phyloP scores from a whole-genome alignment of 371 early-diverging fungal species.

The Encephalitozoon romaleae region DNA sequence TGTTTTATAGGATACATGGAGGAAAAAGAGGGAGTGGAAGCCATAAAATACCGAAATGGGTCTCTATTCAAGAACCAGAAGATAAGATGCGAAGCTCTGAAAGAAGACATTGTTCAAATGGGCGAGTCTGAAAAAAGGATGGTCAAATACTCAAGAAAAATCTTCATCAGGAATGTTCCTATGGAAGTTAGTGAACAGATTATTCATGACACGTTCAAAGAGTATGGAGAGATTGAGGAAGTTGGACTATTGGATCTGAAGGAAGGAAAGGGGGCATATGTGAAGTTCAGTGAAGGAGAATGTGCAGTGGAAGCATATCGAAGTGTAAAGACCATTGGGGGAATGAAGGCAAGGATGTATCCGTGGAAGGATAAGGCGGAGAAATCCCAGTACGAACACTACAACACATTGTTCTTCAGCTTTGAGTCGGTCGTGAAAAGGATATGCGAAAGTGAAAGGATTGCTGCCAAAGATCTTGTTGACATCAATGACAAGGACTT shows the following conservation, averaged over 20 bases:
- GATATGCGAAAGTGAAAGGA: conserved; percentile 44
- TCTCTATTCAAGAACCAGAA: conserved; percentile 33
- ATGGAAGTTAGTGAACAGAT: not conserved
- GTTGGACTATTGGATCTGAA: conserved; percentile 3
- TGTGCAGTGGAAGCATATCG: conserved; percentile 41
- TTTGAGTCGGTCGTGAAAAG: conserved; percentile 58
- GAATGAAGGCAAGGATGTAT: conserved; percentile 33
- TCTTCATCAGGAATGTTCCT: conserved; percentile 37
- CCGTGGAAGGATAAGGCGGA: conserved; percentile 39
- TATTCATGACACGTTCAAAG: conserved; percentile 10
- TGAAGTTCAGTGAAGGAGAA: conserved; percentile 44
- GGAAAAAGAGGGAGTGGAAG: conserved; percentile 26
- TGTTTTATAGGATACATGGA: conserved; percentile 58
- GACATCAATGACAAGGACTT: conserved; percentile 55
- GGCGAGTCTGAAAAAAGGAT: conserved; percentile 37
- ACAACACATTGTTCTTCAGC: conserved; percentile 59
- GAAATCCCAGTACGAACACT: conserved; percentile 29
- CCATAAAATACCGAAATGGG: conserved; percentile 42
- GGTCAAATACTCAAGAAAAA: conserved; percentile 43
- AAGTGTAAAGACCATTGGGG: conserved; percentile 30
- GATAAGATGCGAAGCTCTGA: conserved; percentile 23
- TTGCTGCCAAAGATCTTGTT: conserved; percentile 45
- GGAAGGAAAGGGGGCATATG: conserved; percentile 19
- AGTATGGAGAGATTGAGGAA: conserved; percentile 7
- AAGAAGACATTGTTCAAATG: not conserved